A percentile compares a stretch with the other conserved stretches of the same genome.
Evolutionary conservation across 2,329 filamentous ascomycete species (phyloP).

Genomic region (Teratosphaeria viscida): DNA sequence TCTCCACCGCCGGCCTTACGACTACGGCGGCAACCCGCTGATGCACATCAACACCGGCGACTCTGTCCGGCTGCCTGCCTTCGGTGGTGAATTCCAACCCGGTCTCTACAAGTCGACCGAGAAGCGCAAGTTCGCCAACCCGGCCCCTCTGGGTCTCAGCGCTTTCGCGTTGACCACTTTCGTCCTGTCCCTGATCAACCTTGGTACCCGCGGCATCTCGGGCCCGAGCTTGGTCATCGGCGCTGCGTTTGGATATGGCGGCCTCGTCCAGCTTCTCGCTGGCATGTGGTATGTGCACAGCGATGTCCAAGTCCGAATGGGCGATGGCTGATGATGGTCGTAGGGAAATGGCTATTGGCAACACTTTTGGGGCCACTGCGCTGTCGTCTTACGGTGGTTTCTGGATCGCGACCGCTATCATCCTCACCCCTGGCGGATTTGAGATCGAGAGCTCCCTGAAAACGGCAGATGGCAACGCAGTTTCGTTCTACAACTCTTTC

Average conservation of each 20-base stretch:
- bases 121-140: constrained; percentile 45
- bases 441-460: constrained; percentile 37
- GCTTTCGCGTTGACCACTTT: constrained; percentile 59
- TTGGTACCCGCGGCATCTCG: constrained; percentile 32
- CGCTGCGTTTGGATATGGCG: constrained; percentile 40
- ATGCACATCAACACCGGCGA: constrained; percentile 41
- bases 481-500: constrained; percentile 42
- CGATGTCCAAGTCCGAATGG: not conserved
- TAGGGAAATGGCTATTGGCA: constrained; percentile 48
- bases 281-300: constrained; percentile 43
- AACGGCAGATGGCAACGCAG: constrained; percentile 23
- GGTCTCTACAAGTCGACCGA: constrained; percentile 34
- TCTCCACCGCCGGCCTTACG: constrained; percentile 35
- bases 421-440: constrained; percentile 44
- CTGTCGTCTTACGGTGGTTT: constrained; percentile 53
- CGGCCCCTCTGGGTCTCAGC: constrained; percentile 49
- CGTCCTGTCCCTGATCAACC: constrained; percentile 43
- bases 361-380: constrained; percentile 53
- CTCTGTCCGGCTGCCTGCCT: constrained; percentile 37
- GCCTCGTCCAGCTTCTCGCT: constrained; percentile 41
- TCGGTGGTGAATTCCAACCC: constrained; percentile 44
- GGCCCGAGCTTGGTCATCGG: constrained; percentile 39
- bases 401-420: constrained; percentile 51
- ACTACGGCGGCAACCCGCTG: constrained; percentile 43
- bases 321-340: not conserved